Conservation (phyloP, 805 yeast genomes). For the Hanseniaspora lachancei region DNA sequence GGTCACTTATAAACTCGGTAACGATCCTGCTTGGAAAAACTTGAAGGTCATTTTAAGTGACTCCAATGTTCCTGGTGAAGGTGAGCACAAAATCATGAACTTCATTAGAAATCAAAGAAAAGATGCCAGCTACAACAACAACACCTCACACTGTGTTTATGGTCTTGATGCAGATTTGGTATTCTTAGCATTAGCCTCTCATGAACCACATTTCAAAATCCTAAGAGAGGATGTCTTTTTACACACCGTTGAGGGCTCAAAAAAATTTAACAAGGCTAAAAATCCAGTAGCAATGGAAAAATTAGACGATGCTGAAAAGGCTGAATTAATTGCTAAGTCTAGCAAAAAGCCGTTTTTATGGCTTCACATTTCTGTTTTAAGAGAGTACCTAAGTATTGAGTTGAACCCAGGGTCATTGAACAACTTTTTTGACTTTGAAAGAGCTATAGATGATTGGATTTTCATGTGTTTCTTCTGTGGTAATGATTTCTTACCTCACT, state of each 20-base stretch:
- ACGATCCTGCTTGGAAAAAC: conserved; percentile 88
- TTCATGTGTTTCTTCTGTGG: conserved; percentile 98
- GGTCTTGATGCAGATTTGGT: conserved; percentile 97
- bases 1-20: conserved; percentile 76
- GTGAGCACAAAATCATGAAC: conserved; percentile 96
- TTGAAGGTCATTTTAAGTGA: conserved; percentile 85
- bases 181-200: conserved; percentile 90
- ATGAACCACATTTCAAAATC: conserved; percentile 91
- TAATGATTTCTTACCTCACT: conserved; percentile 92
- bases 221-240: conserved; percentile 95
- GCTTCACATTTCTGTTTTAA: conserved; percentile 74
- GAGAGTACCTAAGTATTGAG: conserved; percentile 82
- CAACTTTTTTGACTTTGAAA: conserved; percentile 72
- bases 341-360: conserved; percentile 74
- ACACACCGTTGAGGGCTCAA: conserved; percentile 36
- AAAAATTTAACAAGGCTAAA: conserved; percentile 18
- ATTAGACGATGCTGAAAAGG: conserved; percentile 48
- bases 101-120: conserved; percentile 82
- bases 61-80: conserved; percentile 98
- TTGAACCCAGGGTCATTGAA: conserved; percentile 55
- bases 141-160: conserved; percentile 89
- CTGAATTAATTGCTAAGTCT: conserved; percentile 26
- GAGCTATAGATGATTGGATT: conserved; percentile 98
- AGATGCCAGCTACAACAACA: conserved; percentile 78
- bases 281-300: conserved; percentile 20